phyloP scores from a whole-genome alignment of 441 rosid genomes.

The Populus tomentosa region DNA sequence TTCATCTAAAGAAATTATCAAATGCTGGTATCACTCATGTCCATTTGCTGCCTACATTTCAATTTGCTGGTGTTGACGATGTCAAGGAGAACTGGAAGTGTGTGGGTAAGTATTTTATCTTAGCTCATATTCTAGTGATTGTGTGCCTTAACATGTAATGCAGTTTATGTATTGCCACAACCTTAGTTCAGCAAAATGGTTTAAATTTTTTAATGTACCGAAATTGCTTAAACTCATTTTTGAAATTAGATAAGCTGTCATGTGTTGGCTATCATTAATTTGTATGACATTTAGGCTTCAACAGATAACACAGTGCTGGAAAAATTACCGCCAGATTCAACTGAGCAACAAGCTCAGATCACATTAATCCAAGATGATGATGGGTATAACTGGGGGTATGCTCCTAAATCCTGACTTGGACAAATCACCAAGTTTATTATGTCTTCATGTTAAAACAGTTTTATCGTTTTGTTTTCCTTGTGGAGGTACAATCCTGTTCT shows the following conservation, averaged over 20 bases:
- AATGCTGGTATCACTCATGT: slow-evolving; percentile 89
- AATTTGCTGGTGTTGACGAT: slow-evolving; percentile 85
- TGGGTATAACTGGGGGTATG: slow-evolving; percentile 99
- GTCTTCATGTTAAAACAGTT: slow-evolving; percentile 10
- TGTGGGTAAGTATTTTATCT: slow-evolving; percentile 46
- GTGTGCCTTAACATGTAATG: background rate
- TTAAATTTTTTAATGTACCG: background rate
- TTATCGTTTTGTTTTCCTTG: slow-evolving; percentile 20
- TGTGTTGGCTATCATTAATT: slow-evolving; percentile 5
- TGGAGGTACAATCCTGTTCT: slow-evolving; percentile 92
- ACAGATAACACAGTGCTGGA: slow-evolving; percentile 69
- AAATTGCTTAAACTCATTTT: background rate
- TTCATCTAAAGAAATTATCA: slow-evolving; percentile 74
- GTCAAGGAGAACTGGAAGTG: slow-evolving; percentile 81
- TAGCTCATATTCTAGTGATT: background rate
- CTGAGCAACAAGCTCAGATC: slow-evolving; percentile 78
- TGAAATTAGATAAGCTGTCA: slow-evolving; percentile 14
- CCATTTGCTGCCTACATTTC: slow-evolving; percentile 88
- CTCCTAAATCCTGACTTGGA: slow-evolving; percentile 15
- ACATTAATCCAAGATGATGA: slow-evolving; percentile 67
- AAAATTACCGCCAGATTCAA: slow-evolving; percentile 72
- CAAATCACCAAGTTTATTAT: slow-evolving; percentile 14
- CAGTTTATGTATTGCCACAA: background rate
- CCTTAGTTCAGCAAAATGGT: background rate
- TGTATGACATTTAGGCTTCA: slow-evolving; percentile 27